Conservation (phyloP, 1,284 basidiomycete genomes). For the Apiotrichum sp. region DNA sequence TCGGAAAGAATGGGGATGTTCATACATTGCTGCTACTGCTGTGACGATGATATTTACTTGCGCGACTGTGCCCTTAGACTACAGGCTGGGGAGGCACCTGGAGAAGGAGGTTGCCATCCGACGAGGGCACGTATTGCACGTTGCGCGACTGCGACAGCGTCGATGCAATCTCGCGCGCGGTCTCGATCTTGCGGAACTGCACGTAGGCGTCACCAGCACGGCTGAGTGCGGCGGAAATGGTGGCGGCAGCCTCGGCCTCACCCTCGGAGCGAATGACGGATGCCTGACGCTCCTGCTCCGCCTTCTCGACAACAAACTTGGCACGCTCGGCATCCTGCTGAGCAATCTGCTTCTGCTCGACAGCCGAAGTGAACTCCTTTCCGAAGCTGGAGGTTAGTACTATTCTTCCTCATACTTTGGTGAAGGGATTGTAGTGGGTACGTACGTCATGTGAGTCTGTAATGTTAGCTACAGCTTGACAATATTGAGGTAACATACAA, state of each 20-base stretch:
- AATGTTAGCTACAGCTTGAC: neutral
- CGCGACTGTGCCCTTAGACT: conserved; percentile 14
- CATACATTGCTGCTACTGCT: conserved; percentile 15
- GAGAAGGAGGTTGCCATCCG: conserved; percentile 69
- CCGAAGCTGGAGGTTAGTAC: conserved; percentile 27
- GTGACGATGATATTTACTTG: conserved; percentile 2
- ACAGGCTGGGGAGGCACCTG: conserved; percentile 67
- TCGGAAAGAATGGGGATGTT: conserved; percentile 15
- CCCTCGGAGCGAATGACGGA: conserved; percentile 97
- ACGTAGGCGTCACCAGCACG: conserved; percentile 91
- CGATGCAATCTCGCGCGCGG: conserved; percentile 78
- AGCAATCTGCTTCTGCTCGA: conserved; percentile 75
- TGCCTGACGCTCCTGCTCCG: conserved; percentile 98
- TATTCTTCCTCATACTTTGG: neutral
- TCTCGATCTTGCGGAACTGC: conserved; percentile 93
- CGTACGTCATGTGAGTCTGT: conserved; percentile 52
- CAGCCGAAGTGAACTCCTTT: conserved; percentile 62
- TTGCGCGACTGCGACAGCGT: conserved; percentile 72
- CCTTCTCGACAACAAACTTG: conserved; percentile 92
- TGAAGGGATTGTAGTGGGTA: neutral
- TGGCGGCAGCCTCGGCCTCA: conserved; percentile 91
- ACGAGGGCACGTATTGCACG: conserved; percentile 79
- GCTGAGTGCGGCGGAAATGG: conserved; percentile 80
- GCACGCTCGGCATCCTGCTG: conserved; percentile 88
- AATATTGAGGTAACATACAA: conserved; percentile 45